Evolutionary conservation across 2,329 filamentous ascomycete genomes (phyloP).

Genomic region (Alternaria sp.): DNA sequence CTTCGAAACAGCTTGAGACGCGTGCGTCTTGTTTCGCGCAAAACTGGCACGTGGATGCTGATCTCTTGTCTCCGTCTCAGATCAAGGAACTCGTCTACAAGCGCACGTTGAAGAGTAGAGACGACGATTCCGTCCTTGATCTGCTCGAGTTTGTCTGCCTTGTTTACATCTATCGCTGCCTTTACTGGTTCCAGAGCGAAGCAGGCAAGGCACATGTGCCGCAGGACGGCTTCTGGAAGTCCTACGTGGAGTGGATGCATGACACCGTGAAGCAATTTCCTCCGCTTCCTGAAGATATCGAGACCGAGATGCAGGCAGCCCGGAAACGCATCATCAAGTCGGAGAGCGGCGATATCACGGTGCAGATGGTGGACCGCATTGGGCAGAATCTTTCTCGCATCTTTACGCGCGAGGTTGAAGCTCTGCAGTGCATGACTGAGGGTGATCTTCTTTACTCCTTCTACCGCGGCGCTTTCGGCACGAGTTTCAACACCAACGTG

Average conservation of each 20-base stretch:
- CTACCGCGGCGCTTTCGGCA: constrained; percentile 5
- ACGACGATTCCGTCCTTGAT: constrained; percentile 10
- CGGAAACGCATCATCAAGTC: constrained; percentile 3
- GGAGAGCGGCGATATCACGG: constrained; percentile 8
- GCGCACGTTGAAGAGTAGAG: constrained; percentile 10
- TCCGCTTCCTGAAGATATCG: not conserved
- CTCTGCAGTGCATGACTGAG: constrained; percentile 11
- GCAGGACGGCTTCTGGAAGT: constrained; percentile 9
- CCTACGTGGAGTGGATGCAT: constrained; percentile 10
- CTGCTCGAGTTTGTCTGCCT: constrained; percentile 7
- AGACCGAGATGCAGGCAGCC: constrained; percentile 6
- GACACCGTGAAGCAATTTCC: constrained; percentile 6
- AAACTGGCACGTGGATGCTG: constrained; percentile 10
- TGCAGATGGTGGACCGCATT: constrained; percentile 11
- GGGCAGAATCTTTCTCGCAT: constrained; percentile 8
- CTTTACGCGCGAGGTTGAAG: constrained; percentile 7
- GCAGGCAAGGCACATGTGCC: constrained; percentile 6
- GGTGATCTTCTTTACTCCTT: constrained; percentile 9
- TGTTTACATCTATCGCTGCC: constrained; percentile 7
- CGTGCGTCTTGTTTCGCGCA: constrained; percentile 9
- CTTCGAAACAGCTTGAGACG: constrained; percentile 2
- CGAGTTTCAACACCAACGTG: constrained; percentile 9
- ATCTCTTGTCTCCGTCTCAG: constrained; percentile 1
- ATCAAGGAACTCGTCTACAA: constrained; percentile 7
- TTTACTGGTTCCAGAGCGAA: constrained; percentile 8